Conservation (phyloP, 2,329 filamentous ascomycete genomes). For the Parastagonospora nodorum region DNA sequence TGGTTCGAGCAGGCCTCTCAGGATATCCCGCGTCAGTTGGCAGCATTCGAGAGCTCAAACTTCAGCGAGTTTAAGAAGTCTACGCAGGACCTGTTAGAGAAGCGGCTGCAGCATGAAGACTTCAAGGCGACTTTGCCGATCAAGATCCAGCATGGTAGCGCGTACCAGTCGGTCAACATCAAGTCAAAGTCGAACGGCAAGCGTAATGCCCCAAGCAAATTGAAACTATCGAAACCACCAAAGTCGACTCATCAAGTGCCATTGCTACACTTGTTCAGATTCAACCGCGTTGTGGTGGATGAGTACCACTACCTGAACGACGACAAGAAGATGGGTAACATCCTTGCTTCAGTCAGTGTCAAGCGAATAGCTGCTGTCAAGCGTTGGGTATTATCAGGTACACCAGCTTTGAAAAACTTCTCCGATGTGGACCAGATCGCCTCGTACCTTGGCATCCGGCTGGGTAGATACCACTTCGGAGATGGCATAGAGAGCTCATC, state of each 20-base stretch:
- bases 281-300: constrained; percentile 66
- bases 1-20: constrained; percentile 58
- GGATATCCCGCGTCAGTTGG: constrained; percentile 51
- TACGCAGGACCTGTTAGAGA: constrained; percentile 24
- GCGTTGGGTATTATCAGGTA: constrained; percentile 68
- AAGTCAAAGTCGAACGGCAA: constrained; percentile 10
- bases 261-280: constrained; percentile 64
- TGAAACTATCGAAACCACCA: neutral
- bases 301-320: constrained; percentile 64
- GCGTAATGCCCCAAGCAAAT: neutral
- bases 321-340: constrained; percentile 38
- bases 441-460: constrained; percentile 58
- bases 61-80: constrained; percentile 33
- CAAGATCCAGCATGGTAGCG: constrained; percentile 44
- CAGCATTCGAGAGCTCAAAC: constrained; percentile 39
- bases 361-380: constrained; percentile 56
- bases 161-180: constrained; percentile 32
- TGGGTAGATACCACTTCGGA: constrained; percentile 60
- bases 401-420: constrained; percentile 63
- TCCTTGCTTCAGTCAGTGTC: constrained; percentile 43
- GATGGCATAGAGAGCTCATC: constrained; percentile 51
- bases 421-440: constrained; percentile 65
- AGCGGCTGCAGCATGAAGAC: constrained; percentile 36
- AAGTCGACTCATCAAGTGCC: constrained; percentile 12
- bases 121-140: constrained; percentile 47